Evolutionary conservation across 2,329 filamentous ascomycete genomes (phyloP).

Genomic region (Stromatinia cepivora): DNA sequence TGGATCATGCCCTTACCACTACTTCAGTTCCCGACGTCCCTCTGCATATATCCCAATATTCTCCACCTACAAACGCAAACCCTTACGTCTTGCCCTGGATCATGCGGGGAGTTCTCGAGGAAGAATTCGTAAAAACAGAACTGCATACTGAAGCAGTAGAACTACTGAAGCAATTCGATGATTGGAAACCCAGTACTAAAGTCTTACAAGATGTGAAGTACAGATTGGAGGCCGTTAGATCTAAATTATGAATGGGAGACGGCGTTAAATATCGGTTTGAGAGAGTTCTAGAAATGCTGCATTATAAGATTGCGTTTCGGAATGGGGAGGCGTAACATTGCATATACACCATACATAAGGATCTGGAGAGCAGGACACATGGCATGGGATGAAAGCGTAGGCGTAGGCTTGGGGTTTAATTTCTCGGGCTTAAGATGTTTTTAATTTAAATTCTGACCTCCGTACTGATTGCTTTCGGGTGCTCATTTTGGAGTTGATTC

Average conservation of each 20-base stretch:
- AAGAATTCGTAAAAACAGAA: constrained; percentile 84
- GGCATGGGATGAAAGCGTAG: constrained; percentile 13
- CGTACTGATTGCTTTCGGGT: neutral
- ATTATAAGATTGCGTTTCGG: constrained; percentile 14
- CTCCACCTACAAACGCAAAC: constrained; percentile 58
- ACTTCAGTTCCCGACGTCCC: constrained; percentile 52
- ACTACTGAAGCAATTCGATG: constrained; percentile 83
- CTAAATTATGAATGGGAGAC: constrained; percentile 58
- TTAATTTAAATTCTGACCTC: neutral
- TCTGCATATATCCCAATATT: constrained; percentile 54
- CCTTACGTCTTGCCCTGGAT: constrained; percentile 94
- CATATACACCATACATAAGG: constrained; percentile 11
- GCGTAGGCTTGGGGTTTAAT: neutral
- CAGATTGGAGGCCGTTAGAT: constrained; percentile 84
- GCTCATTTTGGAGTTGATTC: neutral
- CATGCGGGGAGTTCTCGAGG: constrained; percentile 89
- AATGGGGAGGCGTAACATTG: constrained; percentile 6
- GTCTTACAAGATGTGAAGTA: constrained; percentile 95
- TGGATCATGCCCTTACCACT: constrained; percentile 74
- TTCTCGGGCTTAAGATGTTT: neutral
- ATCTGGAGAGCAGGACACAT: constrained; percentile 9
- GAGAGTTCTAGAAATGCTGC: constrained; percentile 15
- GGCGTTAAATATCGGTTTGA: neutral
- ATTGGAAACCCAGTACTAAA: constrained; percentile 89
- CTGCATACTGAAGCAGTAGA: constrained; percentile 74